Conservation (phyloP, 768 basidiomycete genomes). For the Pleurotus citrinopileatus region DNA sequence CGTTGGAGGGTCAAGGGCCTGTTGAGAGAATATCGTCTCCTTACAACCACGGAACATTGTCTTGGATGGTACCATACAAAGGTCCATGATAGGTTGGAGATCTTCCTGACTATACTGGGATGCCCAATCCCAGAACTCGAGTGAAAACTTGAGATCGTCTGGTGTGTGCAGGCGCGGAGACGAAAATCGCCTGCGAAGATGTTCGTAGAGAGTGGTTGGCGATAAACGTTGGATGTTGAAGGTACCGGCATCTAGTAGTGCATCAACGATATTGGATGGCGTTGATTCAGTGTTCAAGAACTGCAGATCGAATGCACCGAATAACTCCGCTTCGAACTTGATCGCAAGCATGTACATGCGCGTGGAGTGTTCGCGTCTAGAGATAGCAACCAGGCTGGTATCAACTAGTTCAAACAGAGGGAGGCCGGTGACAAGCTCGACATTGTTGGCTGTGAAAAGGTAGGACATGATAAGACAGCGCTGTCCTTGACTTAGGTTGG, state of each 20-base stretch:
- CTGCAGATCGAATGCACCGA: neutral
- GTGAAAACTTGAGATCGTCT: conserved; percentile 26
- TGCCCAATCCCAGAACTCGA: conserved; percentile 44
- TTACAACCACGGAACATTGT: neutral
- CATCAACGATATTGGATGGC: neutral
- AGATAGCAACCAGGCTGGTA: neutral
- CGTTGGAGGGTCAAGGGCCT: conserved; percentile 19
- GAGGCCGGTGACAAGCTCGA: neutral
- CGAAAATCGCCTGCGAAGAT: neutral
- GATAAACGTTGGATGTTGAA: neutral
- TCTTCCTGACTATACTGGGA: conserved; percentile 8
- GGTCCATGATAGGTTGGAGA: neutral
- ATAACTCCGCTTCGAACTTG: neutral
- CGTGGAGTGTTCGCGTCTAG: neutral
- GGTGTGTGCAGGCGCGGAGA: too few species aligned
- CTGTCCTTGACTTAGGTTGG: neutral
- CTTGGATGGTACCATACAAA: neutral
- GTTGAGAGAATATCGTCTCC: conserved; percentile 23
- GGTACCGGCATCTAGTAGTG: too few species aligned
- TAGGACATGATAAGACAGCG: neutral
- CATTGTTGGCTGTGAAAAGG: neutral
- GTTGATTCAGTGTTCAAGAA: neutral
- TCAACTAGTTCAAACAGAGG: neutral
- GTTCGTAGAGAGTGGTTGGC: neutral
- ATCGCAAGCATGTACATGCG: neutral